Evolutionary conservation across 2,329 filamentous ascomycete species (phyloP).

Genomic region (Chrysosporium keratinophilum): DNA sequence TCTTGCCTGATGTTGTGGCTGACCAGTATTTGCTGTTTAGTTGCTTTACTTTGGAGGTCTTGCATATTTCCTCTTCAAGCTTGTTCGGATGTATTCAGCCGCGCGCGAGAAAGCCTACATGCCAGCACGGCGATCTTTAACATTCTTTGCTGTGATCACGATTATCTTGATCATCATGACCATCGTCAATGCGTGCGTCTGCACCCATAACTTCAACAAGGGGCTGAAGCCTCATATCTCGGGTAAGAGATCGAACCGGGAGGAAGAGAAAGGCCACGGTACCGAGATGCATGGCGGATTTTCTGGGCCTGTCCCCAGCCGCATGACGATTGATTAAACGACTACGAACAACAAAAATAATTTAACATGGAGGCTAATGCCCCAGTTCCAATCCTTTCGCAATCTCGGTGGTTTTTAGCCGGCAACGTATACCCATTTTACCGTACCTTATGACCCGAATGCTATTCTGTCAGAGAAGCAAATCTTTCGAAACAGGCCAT

Average conservation of each 20-base stretch:
- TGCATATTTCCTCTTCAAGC: constrained; percentile 96
- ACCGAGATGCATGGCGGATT: constrained; percentile 35
- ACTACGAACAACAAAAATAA: neutral
- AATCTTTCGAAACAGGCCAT: neutral
- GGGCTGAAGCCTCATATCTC: constrained; percentile 81
- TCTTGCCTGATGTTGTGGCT: neutral
- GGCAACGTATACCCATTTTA: constrained; percentile 11
- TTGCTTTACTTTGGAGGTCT: constrained; percentile 78
- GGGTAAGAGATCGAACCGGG: constrained; percentile 42
- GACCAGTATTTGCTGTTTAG: constrained; percentile 23
- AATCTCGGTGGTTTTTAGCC: constrained; percentile 8
- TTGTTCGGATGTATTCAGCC: constrained; percentile 83
- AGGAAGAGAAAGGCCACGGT: constrained; percentile 42
- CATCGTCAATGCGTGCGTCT: constrained; percentile 75
- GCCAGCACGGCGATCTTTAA: constrained; percentile 74
- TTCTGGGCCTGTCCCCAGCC: constrained; percentile 27
- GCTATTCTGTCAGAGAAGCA: neutral
- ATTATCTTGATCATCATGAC: constrained; percentile 80
- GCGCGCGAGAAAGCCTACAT: constrained; percentile 52
- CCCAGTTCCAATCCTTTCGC: neutral
- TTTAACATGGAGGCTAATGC: neutral
- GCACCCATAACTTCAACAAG: constrained; percentile 80
- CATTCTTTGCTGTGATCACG: constrained; percentile 87
- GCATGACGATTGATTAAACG: constrained; percentile 39
- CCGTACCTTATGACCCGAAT: neutral